Base-by-base conservation (phyloP, 2,329 filamentous ascomycete species). In the Colletotrichum cuscutae region DNA sequence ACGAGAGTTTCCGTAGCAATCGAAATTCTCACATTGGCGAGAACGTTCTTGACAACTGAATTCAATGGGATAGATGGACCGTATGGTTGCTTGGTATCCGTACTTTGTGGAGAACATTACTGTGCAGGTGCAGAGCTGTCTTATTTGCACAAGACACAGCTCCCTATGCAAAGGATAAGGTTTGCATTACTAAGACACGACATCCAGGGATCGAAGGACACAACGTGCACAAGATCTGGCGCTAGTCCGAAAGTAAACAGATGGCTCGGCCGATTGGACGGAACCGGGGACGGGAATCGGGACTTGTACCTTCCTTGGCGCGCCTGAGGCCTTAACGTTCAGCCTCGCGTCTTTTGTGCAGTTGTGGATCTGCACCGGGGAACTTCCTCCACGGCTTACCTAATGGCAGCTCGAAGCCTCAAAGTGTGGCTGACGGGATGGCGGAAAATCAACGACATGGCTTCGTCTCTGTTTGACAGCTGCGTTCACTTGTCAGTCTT, bases 151-250 rank as follows among this genome's bases (percentile, higher is more conserved):
- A 54, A 53, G 32, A 63, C 59, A 70, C 35, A 65, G 71, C 49
- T 70, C 53, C 71, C 71, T 65, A 72, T 70, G 71, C 66, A 70
- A 49, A 61, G 71, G 71, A 72, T 71, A 72, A 72, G 71, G 71
- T 72, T 72, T 72, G 71, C 71, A 72, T 72, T 72, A 70, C 66
- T 65, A 72, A 72, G 71, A 70, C 60, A 65, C n/a, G 52, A 24
- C 71, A 72, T 58, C 22, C 66, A 26, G 53, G 71, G 32, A 61
- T 70, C 32, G 54, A 60, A 52, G 65, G 58, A 65, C 60, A 72
- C 66, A 57, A 30, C 28, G 66, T 70, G 71, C 71, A 72, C 66
- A 65, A 72, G 71, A 72, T 72, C 71, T 70, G 60, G 35, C 60
- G 66, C 71, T 72, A 70, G 28, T 70, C 70, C 60, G 4, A 24